Percentiles rank a stretch among this genome's conserved stretches.
Evolutionary conservation across 2,329 filamentous ascomycete genomes (phyloP).

Genomic region (Alternaria sp.): DNA sequence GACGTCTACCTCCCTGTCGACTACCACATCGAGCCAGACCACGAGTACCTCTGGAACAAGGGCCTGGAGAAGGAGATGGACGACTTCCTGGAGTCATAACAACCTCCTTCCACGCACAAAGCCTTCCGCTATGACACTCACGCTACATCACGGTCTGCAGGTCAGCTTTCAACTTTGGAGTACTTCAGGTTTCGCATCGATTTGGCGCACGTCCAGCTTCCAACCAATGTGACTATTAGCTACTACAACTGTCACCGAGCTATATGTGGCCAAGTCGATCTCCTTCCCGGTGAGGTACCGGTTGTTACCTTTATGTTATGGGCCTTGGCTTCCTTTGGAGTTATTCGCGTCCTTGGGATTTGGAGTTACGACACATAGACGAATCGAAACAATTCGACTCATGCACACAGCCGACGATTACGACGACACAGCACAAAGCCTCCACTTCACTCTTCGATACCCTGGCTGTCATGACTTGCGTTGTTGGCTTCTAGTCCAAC

Average conservation of each 20-base stretch:
- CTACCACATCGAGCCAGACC: slow-evolving; percentile 39
- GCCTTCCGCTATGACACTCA: background rate
- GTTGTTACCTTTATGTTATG: background rate
- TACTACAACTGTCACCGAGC: slow-evolving; percentile 5
- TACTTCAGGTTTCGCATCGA: slow-evolving; percentile 15
- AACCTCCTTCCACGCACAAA: background rate
- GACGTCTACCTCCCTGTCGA: slow-evolving; percentile 48
- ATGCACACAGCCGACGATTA: background rate
- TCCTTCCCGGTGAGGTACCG: background rate
- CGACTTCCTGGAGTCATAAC: slow-evolving; percentile 24
- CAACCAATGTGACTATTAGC: slow-evolving; percentile 10
- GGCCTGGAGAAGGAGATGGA: slow-evolving; percentile 38
- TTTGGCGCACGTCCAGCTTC: slow-evolving; percentile 9
- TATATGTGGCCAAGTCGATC: background rate
- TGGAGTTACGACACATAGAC: background rate
- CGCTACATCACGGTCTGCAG: background rate
- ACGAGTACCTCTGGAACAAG: slow-evolving; percentile 33
- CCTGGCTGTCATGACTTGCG: background rate
- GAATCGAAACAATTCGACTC: background rate
- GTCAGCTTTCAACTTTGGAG: background rate
- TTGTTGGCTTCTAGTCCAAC: background rate
- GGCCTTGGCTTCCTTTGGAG: background rate
- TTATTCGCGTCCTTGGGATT: background rate
- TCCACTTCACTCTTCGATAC: background rate
- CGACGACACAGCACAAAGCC: background rate